phyloP scores from a whole-genome alignment of 2,329 filamentous ascomycete genomes.

The Fusarium burgessii region DNA sequence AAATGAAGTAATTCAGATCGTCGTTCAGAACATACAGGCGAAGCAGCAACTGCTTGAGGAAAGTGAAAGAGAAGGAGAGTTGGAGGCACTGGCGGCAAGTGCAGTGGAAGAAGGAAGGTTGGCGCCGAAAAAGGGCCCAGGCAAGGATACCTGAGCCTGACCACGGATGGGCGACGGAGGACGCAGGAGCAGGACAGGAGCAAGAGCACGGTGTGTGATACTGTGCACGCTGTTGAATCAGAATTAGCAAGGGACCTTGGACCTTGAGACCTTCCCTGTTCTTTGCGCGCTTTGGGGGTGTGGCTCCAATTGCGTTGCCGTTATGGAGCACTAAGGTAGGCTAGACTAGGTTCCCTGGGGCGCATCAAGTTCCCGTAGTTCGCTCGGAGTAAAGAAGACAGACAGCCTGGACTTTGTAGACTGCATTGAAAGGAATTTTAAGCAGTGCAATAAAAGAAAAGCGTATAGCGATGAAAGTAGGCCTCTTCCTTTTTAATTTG shows the following conservation, averaged over 20 bases:
- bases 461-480: background rate
- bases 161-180: constrained; percentile 1
- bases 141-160: constrained; percentile 26
- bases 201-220: constrained; percentile 17
- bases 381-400: constrained; percentile 21
- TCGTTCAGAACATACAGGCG: constrained; percentile 45
- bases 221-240: constrained; percentile 20
- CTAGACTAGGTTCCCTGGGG: constrained; percentile 25
- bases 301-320: constrained; percentile 30
- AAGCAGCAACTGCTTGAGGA: constrained; percentile 46
- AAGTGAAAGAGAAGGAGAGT: constrained; percentile 44
- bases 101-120: constrained; percentile 39
- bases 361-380: constrained; percentile 35
- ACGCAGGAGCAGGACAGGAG: background rate
- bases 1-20: constrained; percentile 49
- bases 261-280: constrained; percentile 1
- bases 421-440: background rate
- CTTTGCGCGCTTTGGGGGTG: constrained; percentile 16
- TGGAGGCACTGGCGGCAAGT: constrained; percentile 33
- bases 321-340: constrained; percentile 7
- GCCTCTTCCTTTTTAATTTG: background rate
- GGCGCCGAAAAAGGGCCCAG: constrained; percentile 40
- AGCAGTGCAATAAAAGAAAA: background rate
- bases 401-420: background rate
- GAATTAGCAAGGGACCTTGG: constrained; percentile 19